Base-by-base conservation (phyloP, 306 rosid species). In the Pterocarpus santalinus region DNA sequence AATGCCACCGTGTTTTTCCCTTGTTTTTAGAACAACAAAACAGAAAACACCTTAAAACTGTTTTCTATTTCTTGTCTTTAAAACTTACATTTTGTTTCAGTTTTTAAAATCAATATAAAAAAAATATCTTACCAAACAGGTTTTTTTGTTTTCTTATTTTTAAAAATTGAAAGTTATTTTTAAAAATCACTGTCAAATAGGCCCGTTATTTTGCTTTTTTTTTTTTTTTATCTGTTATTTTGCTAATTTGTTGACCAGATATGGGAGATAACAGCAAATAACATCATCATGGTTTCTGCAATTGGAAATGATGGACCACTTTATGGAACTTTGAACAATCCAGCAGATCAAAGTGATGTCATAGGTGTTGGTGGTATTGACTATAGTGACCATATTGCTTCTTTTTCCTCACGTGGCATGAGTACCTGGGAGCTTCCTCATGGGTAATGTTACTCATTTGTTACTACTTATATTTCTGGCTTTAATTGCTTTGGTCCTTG, bases 391-490 rank as follows among this genome's bases (percentile, higher is more conserved):
- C 99, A 91, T 87, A 93, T 95, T 84, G 99, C 99, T 67, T 95
- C 98, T 57, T 95, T 95, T 88, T 95, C 99, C 69, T 95, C 99
- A 7, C 94, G 98, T 81, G 99, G 98, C 75, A 95, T 95, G 99
- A 95, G 98, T 85, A 95, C 98, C 15, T 95, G 99, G 99, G 99
- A 95, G 88, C 89, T 95, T 77, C 99, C 99, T 58, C 97, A 95
- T 69, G 99, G 99, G 98, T 93, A 91, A 51, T 41, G 10, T 75
- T 57, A n/a, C 44, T 72, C 8, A 36, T 41, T 75, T 39, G 33
- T 58, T 82, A 79, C 8, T 64, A 33, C 47, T 60, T 78, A 73
- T 56, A 22, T 69, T 78, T 60, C 63, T 35, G 28, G 69, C 10
- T 77, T 64, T 61, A 8, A 51, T 52, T 41, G 39, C 3, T 39